Conservation (phyloP, 2,329 filamentous ascomycete genomes). For the Cryphonectria parasitica region DNA sequence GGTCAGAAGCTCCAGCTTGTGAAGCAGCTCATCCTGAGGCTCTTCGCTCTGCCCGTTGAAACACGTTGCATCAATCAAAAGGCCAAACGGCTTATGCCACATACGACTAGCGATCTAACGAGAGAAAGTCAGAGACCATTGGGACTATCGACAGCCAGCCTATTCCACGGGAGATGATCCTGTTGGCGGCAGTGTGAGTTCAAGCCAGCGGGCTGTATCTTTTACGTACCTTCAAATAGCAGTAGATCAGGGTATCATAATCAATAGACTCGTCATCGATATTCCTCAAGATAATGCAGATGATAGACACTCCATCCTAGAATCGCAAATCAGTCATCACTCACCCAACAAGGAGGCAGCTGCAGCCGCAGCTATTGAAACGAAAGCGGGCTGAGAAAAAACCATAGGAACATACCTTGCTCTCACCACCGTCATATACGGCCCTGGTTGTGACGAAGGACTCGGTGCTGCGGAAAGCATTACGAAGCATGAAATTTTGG, state of each 20-base stretch:
- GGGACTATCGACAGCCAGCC: neutral
- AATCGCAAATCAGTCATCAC: too few species aligned
- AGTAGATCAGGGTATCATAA: constrained; percentile 68
- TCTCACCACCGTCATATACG: constrained; percentile 73
- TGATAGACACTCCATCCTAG: constrained; percentile 68
- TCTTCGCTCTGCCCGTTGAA: constrained; percentile 68
- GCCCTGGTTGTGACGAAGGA: constrained; percentile 67
- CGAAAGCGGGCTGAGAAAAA: neutral
- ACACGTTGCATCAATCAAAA: constrained; percentile 71
- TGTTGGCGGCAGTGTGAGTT: neutral
- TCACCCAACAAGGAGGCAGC: neutral
- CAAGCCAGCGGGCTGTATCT: neutral
- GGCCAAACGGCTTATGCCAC: constrained; percentile 70
- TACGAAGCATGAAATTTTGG: constrained; percentile 73
- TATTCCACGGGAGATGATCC: neutral
- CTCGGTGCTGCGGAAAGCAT: constrained; percentile 67
- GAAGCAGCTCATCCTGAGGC: constrained; percentile 67
- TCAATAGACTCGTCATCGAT: constrained; percentile 69
- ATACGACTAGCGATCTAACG: constrained; percentile 67
- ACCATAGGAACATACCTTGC: constrained; percentile 51
- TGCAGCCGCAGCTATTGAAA: neutral
- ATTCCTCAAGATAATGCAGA: constrained; percentile 70
- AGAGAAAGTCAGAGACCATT: neutral
- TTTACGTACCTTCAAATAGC: constrained; percentile 64
- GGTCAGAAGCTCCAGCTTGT: constrained; percentile 64